Conservation (phyloP, 2,329 filamentous ascomycete genomes). For the Sarocladiaceae sp. region DNA sequence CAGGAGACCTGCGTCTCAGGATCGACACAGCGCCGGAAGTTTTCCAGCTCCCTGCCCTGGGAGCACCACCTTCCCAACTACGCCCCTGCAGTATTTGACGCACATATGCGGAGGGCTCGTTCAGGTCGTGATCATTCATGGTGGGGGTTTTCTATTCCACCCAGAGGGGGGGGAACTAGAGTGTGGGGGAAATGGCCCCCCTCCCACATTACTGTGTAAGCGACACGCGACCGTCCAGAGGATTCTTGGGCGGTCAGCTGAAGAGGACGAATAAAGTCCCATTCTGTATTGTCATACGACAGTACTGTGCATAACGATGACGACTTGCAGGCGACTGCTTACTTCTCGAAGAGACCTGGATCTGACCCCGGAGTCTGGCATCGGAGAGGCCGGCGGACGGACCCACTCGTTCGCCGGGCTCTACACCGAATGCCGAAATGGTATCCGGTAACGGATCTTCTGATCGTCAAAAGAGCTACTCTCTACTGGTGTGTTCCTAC, state of each 20-base stretch:
- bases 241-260: not conserved
- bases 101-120: not conserved
- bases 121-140: not conserved
- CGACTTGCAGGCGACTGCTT: not conserved
- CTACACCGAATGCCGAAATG: constrained; percentile 2
- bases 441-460: not conserved
- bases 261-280: not conserved
- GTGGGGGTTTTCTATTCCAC: not conserved
- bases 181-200: not conserved
- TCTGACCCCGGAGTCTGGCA: not conserved
- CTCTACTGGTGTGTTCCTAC: too few species aligned
- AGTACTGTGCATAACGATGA: not conserved
- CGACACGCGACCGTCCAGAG: not conserved
- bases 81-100: constrained; percentile 1
- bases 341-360: not conserved
- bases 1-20: not conserved
- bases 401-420: constrained; percentile 4
- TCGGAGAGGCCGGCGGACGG: not conserved
- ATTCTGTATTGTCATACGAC: not conserved
- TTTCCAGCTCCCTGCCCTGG: not conserved
- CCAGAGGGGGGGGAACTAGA: not conserved
- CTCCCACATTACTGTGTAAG: not conserved
- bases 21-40: not conserved
- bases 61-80: not conserved
- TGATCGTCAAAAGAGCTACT: too few species aligned